These are phyloP conservation scores for Ogataea methanolica DNA, from an alignment of 805 yeast species.

Conservation along the genomic window DNA sequence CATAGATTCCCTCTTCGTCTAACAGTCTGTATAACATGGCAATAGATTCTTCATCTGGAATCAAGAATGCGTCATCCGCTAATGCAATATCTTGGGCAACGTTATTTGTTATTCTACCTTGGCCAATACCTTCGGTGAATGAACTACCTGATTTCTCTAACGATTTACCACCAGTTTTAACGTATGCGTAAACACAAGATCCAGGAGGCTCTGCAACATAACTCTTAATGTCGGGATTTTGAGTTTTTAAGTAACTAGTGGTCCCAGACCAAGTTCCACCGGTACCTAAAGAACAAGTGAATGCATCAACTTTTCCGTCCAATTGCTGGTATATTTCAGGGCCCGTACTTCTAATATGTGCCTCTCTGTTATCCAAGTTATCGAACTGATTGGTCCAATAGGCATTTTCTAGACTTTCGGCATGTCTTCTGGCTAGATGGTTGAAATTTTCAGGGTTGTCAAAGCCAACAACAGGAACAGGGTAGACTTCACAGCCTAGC, in stretches of 20 bases:
- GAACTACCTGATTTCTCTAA: constrained; percentile 75
- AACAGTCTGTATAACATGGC: constrained; percentile 77
- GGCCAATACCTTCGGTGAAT: constrained; percentile 95
- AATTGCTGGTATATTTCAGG: constrained; percentile 90
- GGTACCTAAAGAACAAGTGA: constrained; percentile 89
- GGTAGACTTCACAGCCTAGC: constrained; percentile 82
- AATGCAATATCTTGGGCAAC: constrained; percentile 65
- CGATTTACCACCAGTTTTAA: constrained; percentile 63
- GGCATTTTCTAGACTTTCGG: constrained; percentile 69
- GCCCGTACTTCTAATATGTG: constrained; percentile 86
- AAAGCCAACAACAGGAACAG: constrained; percentile 84
- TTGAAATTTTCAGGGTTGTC: constrained; percentile 82
- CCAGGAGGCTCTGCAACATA: constrained; percentile 94
- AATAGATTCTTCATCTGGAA: constrained; percentile 77
- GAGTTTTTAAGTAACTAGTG: constrained; percentile 71
- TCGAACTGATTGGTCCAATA: constrained; percentile 95
- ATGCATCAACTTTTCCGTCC: constrained; percentile 72
- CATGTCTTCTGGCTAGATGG: constrained; percentile 83
- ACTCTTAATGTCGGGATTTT: constrained; percentile 56
- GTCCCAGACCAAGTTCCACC: constrained; percentile 92
- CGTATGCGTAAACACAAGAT: constrained; percentile 73
- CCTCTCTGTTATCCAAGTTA: constrained; percentile 80
- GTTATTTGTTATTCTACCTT: constrained; percentile 86
- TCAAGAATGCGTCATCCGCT: constrained; percentile 74
- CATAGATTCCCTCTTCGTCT: constrained; percentile 85